Evolutionary conservation across 2,329 filamentous ascomycete species (phyloP).

Genomic region (Apiospora rasikravindrae): DNA sequence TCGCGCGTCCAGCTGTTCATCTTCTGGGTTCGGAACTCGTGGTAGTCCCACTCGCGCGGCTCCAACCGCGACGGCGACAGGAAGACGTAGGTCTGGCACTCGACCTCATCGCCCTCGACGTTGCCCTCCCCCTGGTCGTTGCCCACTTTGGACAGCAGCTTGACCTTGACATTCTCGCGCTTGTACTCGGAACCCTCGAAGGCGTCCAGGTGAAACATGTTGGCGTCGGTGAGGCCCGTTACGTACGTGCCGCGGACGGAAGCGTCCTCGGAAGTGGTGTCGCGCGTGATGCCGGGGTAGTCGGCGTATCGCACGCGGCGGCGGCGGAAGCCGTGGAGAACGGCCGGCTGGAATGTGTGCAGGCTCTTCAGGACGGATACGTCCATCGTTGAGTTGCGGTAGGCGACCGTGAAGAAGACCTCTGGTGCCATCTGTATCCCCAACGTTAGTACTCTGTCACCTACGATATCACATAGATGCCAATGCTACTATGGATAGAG

Average conservation of each 20-base stretch:
- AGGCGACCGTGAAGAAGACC: slow-evolving; percentile 85
- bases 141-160: slow-evolving; percentile 39
- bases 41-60: slow-evolving; percentile 84
- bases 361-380: slow-evolving; percentile 52
- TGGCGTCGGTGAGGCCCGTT: slow-evolving; percentile 76
- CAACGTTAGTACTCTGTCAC: slow-evolving; percentile 24
- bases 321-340: slow-evolving; percentile 76
- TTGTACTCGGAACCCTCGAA: slow-evolving; percentile 77
- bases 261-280: slow-evolving; percentile 45
- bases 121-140: slow-evolving; percentile 16
- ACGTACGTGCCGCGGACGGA: slow-evolving; percentile 78
- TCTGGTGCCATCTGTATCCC: slow-evolving; percentile 73
- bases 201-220: slow-evolving; percentile 75
- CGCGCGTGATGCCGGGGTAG: slow-evolving; percentile 78
- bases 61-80: slow-evolving; percentile 61
- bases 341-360: slow-evolving; percentile 71
- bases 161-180: slow-evolving; percentile 38
- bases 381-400: slow-evolving; percentile 60
- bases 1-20: slow-evolving; percentile 59
- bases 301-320: slow-evolving; percentile 71
- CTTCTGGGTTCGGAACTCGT: slow-evolving; percentile 80
- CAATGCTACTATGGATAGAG: background rate
- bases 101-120: slow-evolving; percentile 48
- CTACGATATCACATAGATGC: background rate
- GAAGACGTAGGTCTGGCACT: slow-evolving; percentile 71